Evolutionary conservation across 2,329 filamentous ascomycete genomes (phyloP), one percentile per base, ranked within the genome.

Genomic region (Xylariales sp.): DNA sequence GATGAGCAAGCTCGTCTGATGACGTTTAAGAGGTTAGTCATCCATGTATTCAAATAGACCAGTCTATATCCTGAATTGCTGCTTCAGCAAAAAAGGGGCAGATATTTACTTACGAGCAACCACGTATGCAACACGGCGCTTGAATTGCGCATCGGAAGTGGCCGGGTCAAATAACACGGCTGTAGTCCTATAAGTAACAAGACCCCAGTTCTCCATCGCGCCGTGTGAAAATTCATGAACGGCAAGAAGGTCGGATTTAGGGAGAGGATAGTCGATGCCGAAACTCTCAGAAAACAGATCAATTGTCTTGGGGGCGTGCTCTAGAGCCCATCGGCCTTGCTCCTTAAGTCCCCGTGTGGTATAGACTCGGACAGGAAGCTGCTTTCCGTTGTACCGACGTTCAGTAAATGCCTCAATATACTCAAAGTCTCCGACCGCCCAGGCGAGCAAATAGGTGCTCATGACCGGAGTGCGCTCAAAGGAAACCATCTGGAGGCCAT

Each of bases 271-370:
- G 56, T 95, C 89, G 48, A 95, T 88, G 50, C 83, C 83, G 55
- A 95, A 98, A 52, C 93, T 82, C 62, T 96, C 88, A 1, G 91
- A 97, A 67, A 95, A 98, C 66, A 89, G 94, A 65, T 98, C 93
- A 38, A 98, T 88, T 49, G 93, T 86, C 66, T 91, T 86, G 56
- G 90, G 87, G 18, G 91, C 90, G 60, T 95, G 91, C 57, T 95
- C 80, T 43, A 98, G 68, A 27, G 93, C 93, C 68, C 87, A 95
- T 18, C 78, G 81, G 38, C 89, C 93, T 66, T 97, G 90, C 48
- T 94, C 83, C 65, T 94, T 90, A 45, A 98, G 74, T n/a, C 93
- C 93, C 45, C 82, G 83, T 8, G 91, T 97, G 2, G 91, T 96
- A 65, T 97, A 98, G 23, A 98, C 90, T 46, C 93, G 83, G 38